These are phyloP conservation scores for Scedosporium minutisporum DNA, from an alignment of 2,329 filamentous ascomycete genomes.

Conservation along the genomic window DNA sequence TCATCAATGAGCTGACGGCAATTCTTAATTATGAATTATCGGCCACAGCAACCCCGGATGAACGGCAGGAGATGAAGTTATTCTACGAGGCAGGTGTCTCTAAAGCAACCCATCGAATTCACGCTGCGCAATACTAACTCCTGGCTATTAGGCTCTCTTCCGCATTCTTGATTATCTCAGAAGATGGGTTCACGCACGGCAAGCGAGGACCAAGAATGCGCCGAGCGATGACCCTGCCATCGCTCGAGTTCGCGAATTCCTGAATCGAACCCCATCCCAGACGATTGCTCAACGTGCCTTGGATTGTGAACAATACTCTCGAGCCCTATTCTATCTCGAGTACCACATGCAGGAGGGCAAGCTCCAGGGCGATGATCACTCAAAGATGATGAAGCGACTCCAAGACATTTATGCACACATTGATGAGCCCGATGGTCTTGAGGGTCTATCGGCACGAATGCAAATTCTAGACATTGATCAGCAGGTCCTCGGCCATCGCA, in stretches of 20 bases:
- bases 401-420: constrained; percentile 96
- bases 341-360: constrained; percentile 61
- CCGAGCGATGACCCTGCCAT: constrained; percentile 37
- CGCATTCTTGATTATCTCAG: constrained; percentile 84
- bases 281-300: constrained; percentile 72
- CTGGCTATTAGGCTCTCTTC: constrained; percentile 62
- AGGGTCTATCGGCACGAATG: constrained; percentile 83
- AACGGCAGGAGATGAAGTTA: constrained; percentile 67
- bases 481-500: constrained; percentile 84
- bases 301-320: constrained; percentile 87
- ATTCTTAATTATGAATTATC: constrained; percentile 57
- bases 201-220: constrained; percentile 21
- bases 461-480: constrained; percentile 85
- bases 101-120: too few relatives aligned
- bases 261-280: constrained; percentile 61
- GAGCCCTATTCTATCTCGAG: constrained; percentile 90
- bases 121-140: constrained; percentile 12
- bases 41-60: constrained; percentile 23
- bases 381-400: constrained; percentile 57
- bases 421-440: constrained; percentile 92
- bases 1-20: constrained; percentile 63
- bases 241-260: constrained; percentile 37
- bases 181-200: constrained; percentile 77
- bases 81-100: constrained; percentile 68
- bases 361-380: constrained; percentile 41